Evolutionary conservation across 495 filamentous ascomycete species (phyloP), one percentile per base, ranked within the genome.

Genomic region (Lepraria neglecta): DNA sequence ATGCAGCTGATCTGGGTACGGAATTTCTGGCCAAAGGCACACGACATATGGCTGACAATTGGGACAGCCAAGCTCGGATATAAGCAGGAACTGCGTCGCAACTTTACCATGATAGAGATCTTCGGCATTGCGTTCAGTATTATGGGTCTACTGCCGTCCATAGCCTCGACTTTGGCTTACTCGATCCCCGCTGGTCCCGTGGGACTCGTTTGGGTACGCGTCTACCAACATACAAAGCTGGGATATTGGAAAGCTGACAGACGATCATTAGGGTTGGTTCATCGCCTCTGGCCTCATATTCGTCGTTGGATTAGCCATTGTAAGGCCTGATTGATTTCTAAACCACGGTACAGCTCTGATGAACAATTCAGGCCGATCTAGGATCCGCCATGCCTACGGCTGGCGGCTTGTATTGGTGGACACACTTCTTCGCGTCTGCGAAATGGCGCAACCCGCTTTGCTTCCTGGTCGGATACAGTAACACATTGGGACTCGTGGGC

Each of bases 111-210:
- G 61, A 65, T 87, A 30, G 82, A 88, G 69, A 78, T 88, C 38
- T 88, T 88, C 63, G 85, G 84, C 24, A 85, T 89, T 58, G 85
- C 85, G 0, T 89, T 89, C 65, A 83, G 79, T 64, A 89, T 89
- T 60, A 89, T 89, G 84, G 84, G 84, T 10, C 72, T 89, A 11
- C 71, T 89, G n/a, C 84, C 84, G 0, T 87, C 84, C 3, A 87
- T 89, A 64, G 84, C 85, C 4, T 81, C 80, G 14, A 87, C 84
- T 0, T 71, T 89, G 27, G 68, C 82, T 3, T 89, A 86, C 64
- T 85, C 82, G 1, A 75, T 87, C 53, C 84, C 86, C 6, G 81
- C 85, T 33, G 86, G 86, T 1, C 85, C 86, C 0, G 84, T 78
- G 2, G 86, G 84, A 7, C 86, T 89, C 79, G 83, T 87, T 64